Evolutionary conservation across 2,329 filamentous ascomycete species (phyloP).

Genomic region (Knufia fluminis): DNA sequence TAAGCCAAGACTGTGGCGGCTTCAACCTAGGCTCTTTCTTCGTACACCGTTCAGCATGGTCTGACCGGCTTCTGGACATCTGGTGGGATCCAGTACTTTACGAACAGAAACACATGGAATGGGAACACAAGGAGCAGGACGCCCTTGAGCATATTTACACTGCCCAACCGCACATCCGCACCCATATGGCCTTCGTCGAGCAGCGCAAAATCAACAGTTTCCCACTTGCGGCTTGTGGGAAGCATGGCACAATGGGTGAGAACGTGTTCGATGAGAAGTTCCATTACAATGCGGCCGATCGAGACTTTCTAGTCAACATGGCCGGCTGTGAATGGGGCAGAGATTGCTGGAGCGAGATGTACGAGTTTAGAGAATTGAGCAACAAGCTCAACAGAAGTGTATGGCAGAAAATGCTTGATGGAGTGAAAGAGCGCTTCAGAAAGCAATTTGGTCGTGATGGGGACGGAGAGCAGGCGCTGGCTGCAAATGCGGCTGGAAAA

Average conservation of each 20-base stretch:
- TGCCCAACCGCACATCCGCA: slow-evolving; percentile 84
- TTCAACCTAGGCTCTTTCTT: slow-evolving; percentile 98
- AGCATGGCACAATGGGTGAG: slow-evolving; percentile 50
- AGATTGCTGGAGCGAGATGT: slow-evolving; percentile 98
- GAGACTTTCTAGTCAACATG: slow-evolving; percentile 97
- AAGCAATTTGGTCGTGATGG: not conserved
- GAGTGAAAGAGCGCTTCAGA: slow-evolving; percentile 14
- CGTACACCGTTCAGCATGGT: slow-evolving; percentile 74
- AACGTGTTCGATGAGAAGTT: slow-evolving; percentile 52
- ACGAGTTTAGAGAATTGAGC: slow-evolving; percentile 84
- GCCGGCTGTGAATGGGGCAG: slow-evolving; percentile 94
- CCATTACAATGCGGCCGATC: slow-evolving; percentile 76
- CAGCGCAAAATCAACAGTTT: slow-evolving; percentile 94
- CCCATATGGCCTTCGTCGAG: slow-evolving; percentile 77
- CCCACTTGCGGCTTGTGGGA: slow-evolving; percentile 77
- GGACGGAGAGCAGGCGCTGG: not conserved
- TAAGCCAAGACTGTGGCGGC: slow-evolving; percentile 88
- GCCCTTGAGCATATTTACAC: slow-evolving; percentile 85
- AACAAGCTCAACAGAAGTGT: slow-evolving; percentile 75
- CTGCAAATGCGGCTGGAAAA: not conserved
- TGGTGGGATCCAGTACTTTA: slow-evolving; percentile 99
- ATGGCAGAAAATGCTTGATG: slow-evolving; percentile 57
- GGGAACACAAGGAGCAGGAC: slow-evolving; percentile 98
- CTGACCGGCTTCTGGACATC: slow-evolving; percentile 80
- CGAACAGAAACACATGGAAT: slow-evolving; percentile 97